Evolutionary conservation across 1,284 basidiomycete species (phyloP), one percentile per base, ranked within the genome.

Genomic region (Phellopilus nigrolimitatus): DNA sequence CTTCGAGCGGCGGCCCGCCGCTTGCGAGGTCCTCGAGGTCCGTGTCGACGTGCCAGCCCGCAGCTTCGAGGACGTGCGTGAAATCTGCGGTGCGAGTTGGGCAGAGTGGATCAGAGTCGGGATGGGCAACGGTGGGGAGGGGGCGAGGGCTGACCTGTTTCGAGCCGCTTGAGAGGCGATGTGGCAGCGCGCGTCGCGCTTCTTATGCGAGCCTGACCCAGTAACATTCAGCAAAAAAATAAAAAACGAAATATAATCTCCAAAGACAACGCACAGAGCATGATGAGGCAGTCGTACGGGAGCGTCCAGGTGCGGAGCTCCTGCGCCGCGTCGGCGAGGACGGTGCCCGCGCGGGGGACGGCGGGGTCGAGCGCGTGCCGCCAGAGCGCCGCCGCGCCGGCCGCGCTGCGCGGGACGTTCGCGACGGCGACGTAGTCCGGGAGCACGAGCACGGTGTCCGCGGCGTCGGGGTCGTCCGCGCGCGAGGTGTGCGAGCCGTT

Each of bases 361-460:
- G 68, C 70, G 1, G 84, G 82, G 57, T 80, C 75, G 9, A 94
- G 71, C 3, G 79, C 75, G 27, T 70, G 67, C 30, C 78, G 69
- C 76, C 83, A 92, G 31, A 95, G 68, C 17, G 75, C 72, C 54
- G 80, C 70, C 6, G 91, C 92, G 19, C 88, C 88, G 2, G 76
- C 72, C 7, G 63, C 56, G 3, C 82, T 77, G 41, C 79, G 72
- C 27, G 79, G 75, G 13, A 95, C 79, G 47, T 84, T 83, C 3
- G 78, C 74, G 19, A 92, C 76, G 45, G 91, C 73, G 59, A 84
- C 91, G 73, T 86, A 97, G 68, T 97, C 94, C 3, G 94, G 94
- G 61, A 97, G 83, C 1, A 97, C 78, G 44, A 97, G 74, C 13
- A 91, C 84, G 0, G 86, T 88, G 54, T 91, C 84, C 39, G 73